Evolutionary conservation across 331 rosid genomes (phyloP).

Genomic region (Phaseolus coccineus): DNA sequence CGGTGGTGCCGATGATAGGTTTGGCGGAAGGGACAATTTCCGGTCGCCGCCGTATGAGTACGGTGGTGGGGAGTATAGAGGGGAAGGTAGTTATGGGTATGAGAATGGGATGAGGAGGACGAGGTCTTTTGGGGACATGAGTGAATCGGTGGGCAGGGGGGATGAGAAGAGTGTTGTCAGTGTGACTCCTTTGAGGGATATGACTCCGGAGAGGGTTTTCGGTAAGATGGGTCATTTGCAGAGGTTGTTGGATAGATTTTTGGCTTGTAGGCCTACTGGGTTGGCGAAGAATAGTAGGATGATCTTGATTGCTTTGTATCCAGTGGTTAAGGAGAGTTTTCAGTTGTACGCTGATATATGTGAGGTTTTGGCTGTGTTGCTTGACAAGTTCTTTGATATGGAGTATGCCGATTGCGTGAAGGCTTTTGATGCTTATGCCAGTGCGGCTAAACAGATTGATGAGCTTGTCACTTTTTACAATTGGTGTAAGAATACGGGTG

Average conservation of each 20-base stretch:
- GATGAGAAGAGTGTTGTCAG: slow-evolving; percentile 60
- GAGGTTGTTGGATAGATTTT: slow-evolving; percentile 85
- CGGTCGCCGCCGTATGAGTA: slow-evolving; percentile 85
- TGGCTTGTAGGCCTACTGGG: slow-evolving; percentile 93
- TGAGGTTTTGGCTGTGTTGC: slow-evolving; percentile 88
- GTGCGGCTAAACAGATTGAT: slow-evolving; percentile 93
- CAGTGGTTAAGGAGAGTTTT: slow-evolving; percentile 86
- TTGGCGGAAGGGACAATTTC: slow-evolving; percentile 61
- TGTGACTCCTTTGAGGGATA: slow-evolving; percentile 90
- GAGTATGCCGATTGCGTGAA: slow-evolving; percentile 86
- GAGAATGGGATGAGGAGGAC: slow-evolving; percentile 83
- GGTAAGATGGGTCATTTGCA: slow-evolving; percentile 93
- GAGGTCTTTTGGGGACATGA: slow-evolving; percentile 86
- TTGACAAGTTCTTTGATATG: slow-evolving; percentile 95
- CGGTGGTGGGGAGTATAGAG: slow-evolving; percentile 60
- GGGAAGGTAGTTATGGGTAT: slow-evolving; percentile 54
- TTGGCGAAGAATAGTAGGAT: slow-evolving; percentile 84
- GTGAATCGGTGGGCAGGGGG: slow-evolving; percentile 61
- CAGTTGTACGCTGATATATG: slow-evolving; percentile 92
- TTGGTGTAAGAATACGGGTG: slow-evolving; percentile 91
- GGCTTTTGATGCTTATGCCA: slow-evolving; percentile 89
- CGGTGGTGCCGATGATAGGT: slow-evolving; percentile 47
- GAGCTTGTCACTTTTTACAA: slow-evolving; percentile 71
- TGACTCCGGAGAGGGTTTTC: slow-evolving; percentile 84
- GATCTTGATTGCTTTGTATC: slow-evolving; percentile 84